Percentiles rank a stretch among this genome's conserved stretches.
Evolutionary conservation across 176 grass and related monocot genomes (phyloP).

Genomic region (Cymbopogon citratus): DNA sequence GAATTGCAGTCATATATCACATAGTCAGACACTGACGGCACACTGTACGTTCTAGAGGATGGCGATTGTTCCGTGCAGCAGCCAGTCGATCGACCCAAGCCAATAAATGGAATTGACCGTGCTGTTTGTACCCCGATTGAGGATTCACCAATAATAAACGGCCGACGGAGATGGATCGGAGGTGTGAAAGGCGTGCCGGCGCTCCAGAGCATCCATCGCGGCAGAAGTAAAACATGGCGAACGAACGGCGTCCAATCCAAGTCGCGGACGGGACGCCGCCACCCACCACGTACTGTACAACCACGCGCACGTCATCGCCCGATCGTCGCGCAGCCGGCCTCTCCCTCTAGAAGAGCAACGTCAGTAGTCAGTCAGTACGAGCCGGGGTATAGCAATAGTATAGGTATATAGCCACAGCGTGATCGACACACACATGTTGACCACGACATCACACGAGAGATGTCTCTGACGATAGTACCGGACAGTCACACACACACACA

Average conservation of each 20-base stretch:
- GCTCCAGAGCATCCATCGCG: neutral
- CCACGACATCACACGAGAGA: neutral
- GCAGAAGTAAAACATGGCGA: conserved; percentile 9
- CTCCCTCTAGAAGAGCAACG: neutral
- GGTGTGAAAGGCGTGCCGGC: conserved; percentile 17
- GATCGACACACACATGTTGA: conserved; percentile 10
- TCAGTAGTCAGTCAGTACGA: neutral
- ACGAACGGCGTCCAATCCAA: neutral
- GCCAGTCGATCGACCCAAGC: neutral
- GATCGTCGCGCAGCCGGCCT: neutral
- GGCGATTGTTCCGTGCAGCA: neutral
- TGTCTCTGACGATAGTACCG: neutral
- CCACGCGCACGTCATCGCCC: neutral
- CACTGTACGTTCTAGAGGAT: conserved; percentile 11
- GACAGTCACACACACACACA: neutral
- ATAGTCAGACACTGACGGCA: neutral
- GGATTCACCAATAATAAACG: no score
- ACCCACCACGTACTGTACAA: neutral
- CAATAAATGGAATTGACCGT: conserved; percentile 3
- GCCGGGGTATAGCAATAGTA: neutral
- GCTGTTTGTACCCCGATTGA: neutral
- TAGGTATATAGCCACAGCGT: neutral
- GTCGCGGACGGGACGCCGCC: neutral
- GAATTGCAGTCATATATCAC: no score
- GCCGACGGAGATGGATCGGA: no score